Conservation (phyloP, 1,139 yeast genomes). For the Arxiozyma slooffiae region DNA sequence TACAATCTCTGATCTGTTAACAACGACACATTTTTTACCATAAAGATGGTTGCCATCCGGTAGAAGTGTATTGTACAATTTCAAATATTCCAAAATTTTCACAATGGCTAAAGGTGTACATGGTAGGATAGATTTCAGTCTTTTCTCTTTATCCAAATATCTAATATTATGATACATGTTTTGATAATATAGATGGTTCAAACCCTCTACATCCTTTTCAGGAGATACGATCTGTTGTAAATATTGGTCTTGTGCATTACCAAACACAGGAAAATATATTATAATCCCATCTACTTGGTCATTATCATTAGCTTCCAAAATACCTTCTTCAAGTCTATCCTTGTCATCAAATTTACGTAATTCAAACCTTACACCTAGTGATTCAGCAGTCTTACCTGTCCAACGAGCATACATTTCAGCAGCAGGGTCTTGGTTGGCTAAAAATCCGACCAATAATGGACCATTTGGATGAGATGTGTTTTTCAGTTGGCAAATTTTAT, state of each 20-base stretch:
- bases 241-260: conserved; percentile 89
- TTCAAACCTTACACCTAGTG: conserved; percentile 77
- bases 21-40: conserved; percentile 83
- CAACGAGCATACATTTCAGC: conserved; percentile 91
- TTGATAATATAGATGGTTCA: conserved; percentile 82
- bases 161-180: conserved; percentile 90
- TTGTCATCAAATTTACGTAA: conserved; percentile 56
- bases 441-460: conserved; percentile 79
- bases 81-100: conserved; percentile 80
- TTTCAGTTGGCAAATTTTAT: conserved; percentile 43
- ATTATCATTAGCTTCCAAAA: conserved; percentile 74
- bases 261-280: conserved; percentile 98
- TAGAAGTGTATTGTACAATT: conserved; percentile 71
- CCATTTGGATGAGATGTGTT: conserved; percentile 11
- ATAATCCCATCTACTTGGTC: conserved; percentile 78
- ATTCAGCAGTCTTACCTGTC: conserved; percentile 86
- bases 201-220: conserved; percentile 92
- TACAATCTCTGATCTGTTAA: conserved; percentile 90
- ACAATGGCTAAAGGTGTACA: conserved; percentile 95
- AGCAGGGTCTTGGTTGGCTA: conserved; percentile 91
- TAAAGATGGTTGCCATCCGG: conserved; percentile 86
- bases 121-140: conserved; percentile 79
- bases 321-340: conserved; percentile 75
- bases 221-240: conserved; percentile 75
- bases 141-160: conserved; percentile 57